Evolutionary conservation across 768 basidiomycete genomes (phyloP).

Genomic region (Grammothele lineata): DNA sequence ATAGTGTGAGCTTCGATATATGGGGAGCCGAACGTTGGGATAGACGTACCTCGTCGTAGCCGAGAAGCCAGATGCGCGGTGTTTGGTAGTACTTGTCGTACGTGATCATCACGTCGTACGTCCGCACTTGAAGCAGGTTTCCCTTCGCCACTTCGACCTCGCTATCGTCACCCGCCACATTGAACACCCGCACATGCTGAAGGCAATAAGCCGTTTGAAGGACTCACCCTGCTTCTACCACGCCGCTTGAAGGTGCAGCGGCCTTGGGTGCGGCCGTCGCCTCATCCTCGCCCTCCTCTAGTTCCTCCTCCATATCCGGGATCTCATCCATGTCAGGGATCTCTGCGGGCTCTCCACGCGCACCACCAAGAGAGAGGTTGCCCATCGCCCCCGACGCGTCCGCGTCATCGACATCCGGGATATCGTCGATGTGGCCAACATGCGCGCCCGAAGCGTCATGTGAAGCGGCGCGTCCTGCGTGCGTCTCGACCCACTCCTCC

Average conservation of each 20-base stretch:
- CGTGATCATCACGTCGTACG: constrained; percentile 99
- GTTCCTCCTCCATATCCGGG: constrained; percentile 96
- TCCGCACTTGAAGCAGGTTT: constrained; percentile 91
- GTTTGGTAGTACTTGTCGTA: constrained; percentile 99
- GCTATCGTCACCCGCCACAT: constrained; percentile 30
- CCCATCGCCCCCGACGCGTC: constrained; percentile 27
- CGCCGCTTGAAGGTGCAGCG: constrained; percentile 29
- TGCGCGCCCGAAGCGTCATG: constrained; percentile 47
- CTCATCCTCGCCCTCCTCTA: constrained; percentile 85
- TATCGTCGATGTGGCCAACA: constrained; percentile 72
- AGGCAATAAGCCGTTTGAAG: background rate
- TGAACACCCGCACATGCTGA: too few relatives aligned
- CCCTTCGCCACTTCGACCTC: constrained; percentile 63
- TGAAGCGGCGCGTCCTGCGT: constrained; percentile 67
- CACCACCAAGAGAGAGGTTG: constrained; percentile 26
- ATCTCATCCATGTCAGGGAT: constrained; percentile 97
- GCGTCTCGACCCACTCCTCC: constrained; percentile 99
- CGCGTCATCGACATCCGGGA: constrained; percentile 77
- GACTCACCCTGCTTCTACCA: constrained; percentile 49
- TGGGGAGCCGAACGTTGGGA: too few relatives aligned
- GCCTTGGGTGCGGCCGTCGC: constrained; percentile 65
- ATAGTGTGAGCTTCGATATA: constrained; percentile 2
- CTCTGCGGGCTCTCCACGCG: constrained; percentile 34
- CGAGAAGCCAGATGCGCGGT: constrained; percentile 94
- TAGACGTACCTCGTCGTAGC: constrained; percentile 84